Evolutionary conservation across 768 basidiomycete species (phyloP), one percentile per base, ranked within the genome.

Genomic region (Leucosporidium yakuticum): DNA sequence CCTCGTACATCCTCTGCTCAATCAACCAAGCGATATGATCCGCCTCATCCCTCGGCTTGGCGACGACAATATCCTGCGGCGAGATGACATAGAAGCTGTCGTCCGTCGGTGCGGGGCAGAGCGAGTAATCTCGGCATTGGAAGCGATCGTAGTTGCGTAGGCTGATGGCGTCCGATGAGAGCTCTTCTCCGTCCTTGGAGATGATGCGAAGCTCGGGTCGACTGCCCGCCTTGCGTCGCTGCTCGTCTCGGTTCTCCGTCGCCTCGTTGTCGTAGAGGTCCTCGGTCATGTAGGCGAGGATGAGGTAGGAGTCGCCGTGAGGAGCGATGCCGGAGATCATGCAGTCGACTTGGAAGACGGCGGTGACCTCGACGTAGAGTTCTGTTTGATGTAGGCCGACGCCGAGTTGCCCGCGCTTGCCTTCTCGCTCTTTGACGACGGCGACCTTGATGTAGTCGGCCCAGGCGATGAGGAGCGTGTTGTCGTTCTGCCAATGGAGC

Each of bases 131-230:
- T 74, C 93, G 93, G 77, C 96, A 97, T 6, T 87, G 86, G 85
- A 89, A 96, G 14, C 84, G 80, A 75, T 91, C 87, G 78, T 84
- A 98, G 73, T 87, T 85, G 32, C 85, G 80, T 50, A 99, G 83
- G 54, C 83, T 84, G 56, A 98, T 82, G 1, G 88, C 90, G 77
- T 98, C 95, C 2, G 87, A 84, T 0, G 90, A 84, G 3, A 91
- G 81, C 77, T 96, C 93, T 75, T 97, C 92, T 1, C 95, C 94
- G 1, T 84, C 83, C 31, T 87, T 87, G 2, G 90, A 89, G 70
- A 99, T 88, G 73, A 99, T 89, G 19, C 91, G 86, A 59, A 99
- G 83, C 79, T 98, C 95, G 11, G 96, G 96, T n/a, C 90, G 87
- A 70, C 91, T 88, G 0, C 93, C 90, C 0, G 84, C 84, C 77